Percentiles rank a stretch among this genome's conserved stretches.
These are phyloP conservation scores for Nidula niveotomentosa DNA, from an alignment of 1,284 basidiomycete species.

Conservation along the genomic window DNA sequence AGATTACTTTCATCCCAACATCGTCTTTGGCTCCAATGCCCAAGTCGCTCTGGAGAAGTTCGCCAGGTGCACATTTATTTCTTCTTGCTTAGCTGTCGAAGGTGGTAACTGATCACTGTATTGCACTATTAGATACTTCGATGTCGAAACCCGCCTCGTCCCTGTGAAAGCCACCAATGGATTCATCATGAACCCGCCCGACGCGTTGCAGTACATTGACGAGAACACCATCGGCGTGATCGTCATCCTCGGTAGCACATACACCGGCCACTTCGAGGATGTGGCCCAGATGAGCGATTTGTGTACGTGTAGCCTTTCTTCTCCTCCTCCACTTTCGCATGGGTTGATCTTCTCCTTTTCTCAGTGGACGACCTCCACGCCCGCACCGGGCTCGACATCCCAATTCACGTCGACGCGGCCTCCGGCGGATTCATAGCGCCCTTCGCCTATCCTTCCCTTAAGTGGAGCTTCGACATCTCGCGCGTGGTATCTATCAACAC, in stretches of 20 bases:
- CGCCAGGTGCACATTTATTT: conserved; percentile 27
- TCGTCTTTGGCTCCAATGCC: conserved; percentile 65
- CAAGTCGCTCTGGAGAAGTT: conserved; percentile 74
- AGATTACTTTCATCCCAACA: conserved; percentile 56
- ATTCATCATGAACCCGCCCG: conserved; percentile 65
- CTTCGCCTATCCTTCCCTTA: conserved; percentile 58
- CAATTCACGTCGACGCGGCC: conserved; percentile 63
- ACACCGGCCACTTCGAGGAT: conserved; percentile 75
- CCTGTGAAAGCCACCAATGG: conserved; percentile 48
- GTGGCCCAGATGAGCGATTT: conserved; percentile 64
- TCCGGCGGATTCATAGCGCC: conserved; percentile 68
- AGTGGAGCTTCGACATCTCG: conserved; percentile 67
- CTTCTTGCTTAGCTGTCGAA: background rate
- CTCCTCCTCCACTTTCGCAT: background rate
- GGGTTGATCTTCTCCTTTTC: background rate
- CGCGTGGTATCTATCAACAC: conserved; percentile 71
- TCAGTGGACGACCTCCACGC: conserved; percentile 58
- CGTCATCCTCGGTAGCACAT: conserved; percentile 62
- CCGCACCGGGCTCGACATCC: conserved; percentile 59
- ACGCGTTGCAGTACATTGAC: conserved; percentile 66
- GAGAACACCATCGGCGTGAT: conserved; percentile 72
- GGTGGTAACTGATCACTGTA: background rate
- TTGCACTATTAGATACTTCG: conserved; percentile 48
- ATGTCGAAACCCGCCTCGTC: conserved; percentile 62
- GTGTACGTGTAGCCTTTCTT: conserved; percentile 24